Evolutionary conservation across 768 basidiomycete genomes (phyloP), one percentile per base, ranked within the genome.

Genomic region (Solioccasus polychromus): DNA sequence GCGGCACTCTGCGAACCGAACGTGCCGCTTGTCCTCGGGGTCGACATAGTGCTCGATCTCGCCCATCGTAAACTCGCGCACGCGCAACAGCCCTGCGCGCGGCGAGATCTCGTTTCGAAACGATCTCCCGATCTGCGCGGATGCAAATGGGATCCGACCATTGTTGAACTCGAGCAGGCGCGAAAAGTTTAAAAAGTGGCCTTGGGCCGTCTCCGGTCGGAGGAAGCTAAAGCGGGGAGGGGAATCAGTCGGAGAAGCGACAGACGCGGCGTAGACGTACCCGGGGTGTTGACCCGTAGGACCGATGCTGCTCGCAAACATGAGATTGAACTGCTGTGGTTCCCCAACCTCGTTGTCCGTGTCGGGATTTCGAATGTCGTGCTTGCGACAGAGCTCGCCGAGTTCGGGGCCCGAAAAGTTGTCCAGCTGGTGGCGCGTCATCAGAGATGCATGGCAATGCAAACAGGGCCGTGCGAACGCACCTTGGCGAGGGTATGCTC

Each of bases 1-100:
- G 46, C 82, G 81, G 48, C 88, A 81, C 53, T 94, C 89, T 38
- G 64, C 61, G 74, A 98, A 99, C n/a, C 83, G 79, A 20, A 76
- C 71, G 68, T 98, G 96, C 5, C 67, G 70, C 72, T 98, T 99
- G 72, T 96, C 84, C 34, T 78, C 76, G 12, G 96, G 96, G 73
- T 98, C 96, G 55, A 99, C 96, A 53, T 75, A 99, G 72, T 99
- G 96, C 70, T 99, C 96, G 63, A 99, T 96, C 73, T 99, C 96
- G 36, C 93, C 96, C 95, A 98, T 96, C 10, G 92, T 96, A 72
- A 98, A 99, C 67, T 99, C 96, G 55, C 95, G 89, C 25, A 98
- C 95, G 50, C 96, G 93, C 37, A 99, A 78, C 31, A 99, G 77
- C 42, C 96, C 96, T 30, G 94, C 92, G 45, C 92, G 88, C 12